Percentiles rank a stretch among this genome's conserved stretches.
Conservation (phyloP, 2,329 filamentous ascomycete genomes). For the Talaromyces sp. region DNA sequence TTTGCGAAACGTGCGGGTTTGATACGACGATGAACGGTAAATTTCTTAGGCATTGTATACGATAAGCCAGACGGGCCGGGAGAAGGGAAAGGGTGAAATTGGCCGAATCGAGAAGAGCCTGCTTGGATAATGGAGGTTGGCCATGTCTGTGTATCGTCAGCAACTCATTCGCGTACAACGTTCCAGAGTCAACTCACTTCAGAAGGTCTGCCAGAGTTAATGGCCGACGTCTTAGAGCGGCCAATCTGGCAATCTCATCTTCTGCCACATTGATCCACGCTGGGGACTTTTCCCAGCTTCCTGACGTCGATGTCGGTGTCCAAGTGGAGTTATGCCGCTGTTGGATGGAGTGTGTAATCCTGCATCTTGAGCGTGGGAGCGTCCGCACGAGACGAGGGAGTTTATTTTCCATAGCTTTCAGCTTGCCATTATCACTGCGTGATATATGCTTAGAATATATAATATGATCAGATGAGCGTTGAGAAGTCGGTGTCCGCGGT, state of each 20-base stretch:
- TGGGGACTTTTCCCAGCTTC: conserved; percentile 43
- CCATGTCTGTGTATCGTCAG: conserved; percentile 56
- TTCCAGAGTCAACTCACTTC: conserved; percentile 55
- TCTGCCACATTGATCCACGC: conserved; percentile 58
- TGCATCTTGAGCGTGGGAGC: conserved; percentile 4
- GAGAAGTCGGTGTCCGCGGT: neutral
- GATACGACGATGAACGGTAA: conserved; percentile 96
- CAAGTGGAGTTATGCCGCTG: conserved; percentile 10
- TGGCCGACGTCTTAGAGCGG: conserved; percentile 72
- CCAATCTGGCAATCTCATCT: conserved; percentile 74
- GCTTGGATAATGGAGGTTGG: conserved; percentile 75
- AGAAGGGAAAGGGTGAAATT: conserved; percentile 94
- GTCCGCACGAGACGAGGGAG: conserved; percentile 7
- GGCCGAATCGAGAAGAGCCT: conserved; percentile 80
- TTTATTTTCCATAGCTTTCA: conserved; percentile 7
- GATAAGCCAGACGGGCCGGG: conserved; percentile 85
- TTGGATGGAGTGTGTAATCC: neutral
- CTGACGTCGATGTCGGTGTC: neutral
- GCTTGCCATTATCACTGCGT: conserved; percentile 1
- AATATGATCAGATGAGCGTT: neutral
- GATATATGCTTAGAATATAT: neutral
- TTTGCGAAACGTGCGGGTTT: conserved; percentile 91
- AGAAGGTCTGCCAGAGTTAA: conserved; percentile 85
- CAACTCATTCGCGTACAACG: neutral
- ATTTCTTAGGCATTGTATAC: conserved; percentile 88